Conservation (phyloP, 441 rosid genomes). For the Populus hybrid region DNA sequence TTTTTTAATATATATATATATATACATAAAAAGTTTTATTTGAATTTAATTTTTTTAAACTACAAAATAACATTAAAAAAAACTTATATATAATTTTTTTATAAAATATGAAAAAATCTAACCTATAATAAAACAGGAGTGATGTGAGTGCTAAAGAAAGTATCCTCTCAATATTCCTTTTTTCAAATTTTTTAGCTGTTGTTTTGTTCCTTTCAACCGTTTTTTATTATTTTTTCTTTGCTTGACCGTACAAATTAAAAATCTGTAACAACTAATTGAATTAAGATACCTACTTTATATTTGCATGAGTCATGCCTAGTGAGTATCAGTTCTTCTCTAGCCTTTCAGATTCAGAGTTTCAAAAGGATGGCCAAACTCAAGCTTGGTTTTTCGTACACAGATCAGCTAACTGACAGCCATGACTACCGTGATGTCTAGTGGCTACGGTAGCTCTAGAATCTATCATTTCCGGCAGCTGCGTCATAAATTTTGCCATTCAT, state of each 20-base stretch:
- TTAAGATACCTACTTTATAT: no score
- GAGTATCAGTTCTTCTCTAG: background rate
- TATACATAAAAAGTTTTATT: no score
- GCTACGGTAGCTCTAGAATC: background rate
- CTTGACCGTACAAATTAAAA: no score
- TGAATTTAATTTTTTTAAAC: no score
- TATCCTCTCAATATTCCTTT: background rate
- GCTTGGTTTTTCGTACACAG: background rate
- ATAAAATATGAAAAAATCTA: no score
- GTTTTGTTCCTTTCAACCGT: background rate
- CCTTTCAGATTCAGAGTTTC: background rate
- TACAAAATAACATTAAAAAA: no score
- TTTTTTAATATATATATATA: no score
- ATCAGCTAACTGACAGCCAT: background rate
- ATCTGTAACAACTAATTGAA: background rate
- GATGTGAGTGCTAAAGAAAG: background rate
- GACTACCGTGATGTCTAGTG: background rate
- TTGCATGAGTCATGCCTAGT: background rate
- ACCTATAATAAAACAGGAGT: no score
- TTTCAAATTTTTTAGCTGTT: background rate
- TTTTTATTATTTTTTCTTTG: no score
- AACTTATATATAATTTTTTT: no score
- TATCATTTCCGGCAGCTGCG: background rate
- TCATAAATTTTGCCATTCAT: background rate
- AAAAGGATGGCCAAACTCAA: background rate